Evolutionary conservation across 495 filamentous ascomycete species (phyloP).

Genomic region (Xylaria bambusicola): DNA sequence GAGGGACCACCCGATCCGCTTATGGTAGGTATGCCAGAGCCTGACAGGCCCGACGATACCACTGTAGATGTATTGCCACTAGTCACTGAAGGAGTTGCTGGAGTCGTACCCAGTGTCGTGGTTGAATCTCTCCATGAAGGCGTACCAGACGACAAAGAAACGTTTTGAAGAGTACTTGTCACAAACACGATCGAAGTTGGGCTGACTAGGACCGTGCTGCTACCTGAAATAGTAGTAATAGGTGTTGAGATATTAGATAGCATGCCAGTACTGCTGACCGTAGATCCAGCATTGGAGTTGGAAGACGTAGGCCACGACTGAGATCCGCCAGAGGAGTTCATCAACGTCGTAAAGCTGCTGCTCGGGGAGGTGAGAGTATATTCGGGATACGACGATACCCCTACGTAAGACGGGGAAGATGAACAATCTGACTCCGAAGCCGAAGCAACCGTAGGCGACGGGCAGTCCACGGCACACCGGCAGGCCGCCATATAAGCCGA

Average conservation of each 20-base stretch:
- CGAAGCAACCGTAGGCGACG: slow-evolving; percentile 13
- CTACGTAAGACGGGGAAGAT: not conserved
- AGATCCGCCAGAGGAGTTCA: not conserved
- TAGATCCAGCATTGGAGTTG: not conserved
- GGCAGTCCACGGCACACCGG: slow-evolving; percentile 25
- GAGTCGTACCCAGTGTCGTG: not conserved
- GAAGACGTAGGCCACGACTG: not conserved
- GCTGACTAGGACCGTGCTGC: not conserved
- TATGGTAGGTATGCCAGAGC: not conserved
- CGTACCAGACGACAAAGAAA: not conserved
- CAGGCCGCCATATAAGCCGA: slow-evolving; percentile 29
- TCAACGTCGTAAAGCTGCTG: not conserved
- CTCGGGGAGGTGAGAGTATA: not conserved
- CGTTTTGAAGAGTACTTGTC: not conserved
- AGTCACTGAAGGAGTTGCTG: not conserved
- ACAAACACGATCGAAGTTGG: not conserved
- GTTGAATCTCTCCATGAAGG: not conserved
- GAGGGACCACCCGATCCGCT: not conserved
- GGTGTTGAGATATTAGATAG: not conserved
- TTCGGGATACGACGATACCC: slow-evolving; percentile 2
- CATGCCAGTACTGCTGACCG: not conserved
- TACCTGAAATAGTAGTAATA: not conserved
- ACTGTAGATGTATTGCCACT: not conserved
- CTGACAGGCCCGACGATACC: not conserved
- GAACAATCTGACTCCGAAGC: not conserved